Evolutionary conservation across 2,329 filamentous ascomycete species (phyloP), one percentile per base, ranked within the genome.

Genomic region (Cordyceps javanica): DNA sequence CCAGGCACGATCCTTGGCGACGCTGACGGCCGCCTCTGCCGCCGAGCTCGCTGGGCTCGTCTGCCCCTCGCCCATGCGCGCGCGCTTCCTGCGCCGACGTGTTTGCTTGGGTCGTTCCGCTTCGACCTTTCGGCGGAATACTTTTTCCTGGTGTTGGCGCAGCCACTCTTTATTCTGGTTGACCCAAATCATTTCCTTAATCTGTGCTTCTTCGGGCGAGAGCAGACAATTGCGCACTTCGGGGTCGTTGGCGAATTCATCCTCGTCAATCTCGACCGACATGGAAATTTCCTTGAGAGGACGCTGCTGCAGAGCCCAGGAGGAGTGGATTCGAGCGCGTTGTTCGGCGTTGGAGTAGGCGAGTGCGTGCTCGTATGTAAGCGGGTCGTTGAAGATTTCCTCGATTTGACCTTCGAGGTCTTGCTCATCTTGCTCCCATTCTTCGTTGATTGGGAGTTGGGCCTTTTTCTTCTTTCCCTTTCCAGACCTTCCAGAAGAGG

Each of bases 121-220:
- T 59, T 82, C 82, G 61, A 83, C 75, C 70, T 91, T 90, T 59
- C 86, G 82, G 39, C 88, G 83, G 58, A 95, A 87, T 7, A 88
- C 80, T 71, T 94, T 96, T 60, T 89, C 85, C 67, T 97, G 91
- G 68, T 95, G 88, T 50, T 86, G 82, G 9, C 93, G 89, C 39
- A 99, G 79, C 82, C 92, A 99, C 63, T 95, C 91, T 69, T 94
- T 91, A 72, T 99, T 97, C 68, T 92, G 87, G 60, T 93, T 92
- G 44, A 96, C 86, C 94, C 94, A 99, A 54, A 97, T 89, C 60
- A 86, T 85, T 70, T 97, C 92, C 70, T 97, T 97, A 67, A 91
- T 83, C 34, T 82, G 82, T 2, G 87, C 83, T 73, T 97, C 92
- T 3, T 84, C 82, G 1, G 86, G 82, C 0, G 81, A 82, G 5